Percentiles rank a stretch among this genome's conserved stretches.
These are phyloP conservation scores for Lecanicillium sp. DNA, from an alignment of 2,329 filamentous ascomycete genomes.

Conservation along the genomic window DNA sequence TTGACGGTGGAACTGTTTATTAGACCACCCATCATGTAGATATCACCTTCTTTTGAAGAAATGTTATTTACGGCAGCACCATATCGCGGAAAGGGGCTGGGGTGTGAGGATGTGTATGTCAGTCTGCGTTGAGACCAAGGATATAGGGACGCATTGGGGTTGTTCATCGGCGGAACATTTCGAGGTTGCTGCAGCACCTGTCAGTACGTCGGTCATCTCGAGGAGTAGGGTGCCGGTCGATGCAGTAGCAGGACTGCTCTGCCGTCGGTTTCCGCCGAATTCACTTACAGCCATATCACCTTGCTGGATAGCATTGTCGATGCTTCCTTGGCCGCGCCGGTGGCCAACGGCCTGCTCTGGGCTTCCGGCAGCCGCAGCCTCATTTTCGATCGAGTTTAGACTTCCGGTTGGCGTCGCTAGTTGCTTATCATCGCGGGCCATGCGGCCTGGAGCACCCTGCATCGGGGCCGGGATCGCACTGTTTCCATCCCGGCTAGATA, in stretches of 20 bases:
- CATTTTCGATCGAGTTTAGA: conserved; percentile 61
- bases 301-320: conserved; percentile 37
- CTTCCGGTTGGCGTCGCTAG: conserved; percentile 72
- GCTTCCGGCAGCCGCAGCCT: conserved; percentile 42
- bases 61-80: conserved; percentile 90
- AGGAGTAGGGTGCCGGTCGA: too few relatives aligned
- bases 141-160: conserved; percentile 74
- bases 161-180: conserved; percentile 40
- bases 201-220: conserved; percentile 3
- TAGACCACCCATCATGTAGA: conserved; percentile 95
- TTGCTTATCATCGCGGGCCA: conserved; percentile 47
- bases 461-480: conserved; percentile 39
- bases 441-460: conserved; percentile 38
- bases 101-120: conserved; percentile 73
- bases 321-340: conserved; percentile 42
- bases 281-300: conserved; percentile 33
- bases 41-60: conserved; percentile 91
- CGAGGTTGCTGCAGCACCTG: conserved; percentile 35
- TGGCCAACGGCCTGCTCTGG: conserved; percentile 50
- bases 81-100: conserved; percentile 91
- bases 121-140: conserved; percentile 91
- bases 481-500: conserved; percentile 46
- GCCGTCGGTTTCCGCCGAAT: too few relatives aligned
- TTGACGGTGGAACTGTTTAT: conserved; percentile 95
- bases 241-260: too few relatives aligned